phyloP scores from a whole-genome alignment of 257 asterid species.

The Leptodermis oblonga region DNA sequence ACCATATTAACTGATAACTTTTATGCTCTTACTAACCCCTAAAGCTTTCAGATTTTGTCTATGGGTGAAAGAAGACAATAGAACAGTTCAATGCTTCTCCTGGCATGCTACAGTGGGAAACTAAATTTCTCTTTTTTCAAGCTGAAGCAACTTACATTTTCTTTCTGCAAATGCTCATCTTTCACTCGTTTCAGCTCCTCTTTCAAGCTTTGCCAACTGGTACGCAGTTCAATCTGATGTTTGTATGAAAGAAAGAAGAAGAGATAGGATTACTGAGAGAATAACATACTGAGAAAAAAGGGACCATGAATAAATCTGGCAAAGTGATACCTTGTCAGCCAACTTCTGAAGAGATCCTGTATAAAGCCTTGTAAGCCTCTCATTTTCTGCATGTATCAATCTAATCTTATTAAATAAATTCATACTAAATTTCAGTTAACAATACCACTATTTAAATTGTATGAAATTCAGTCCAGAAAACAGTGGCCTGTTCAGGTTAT shows the following conservation, averaged over 20 bases:
- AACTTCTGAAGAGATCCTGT: constrained; percentile 23
- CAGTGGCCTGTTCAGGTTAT: background rate
- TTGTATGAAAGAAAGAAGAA: background rate
- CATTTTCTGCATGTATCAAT: constrained; percentile 26
- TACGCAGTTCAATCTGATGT: constrained; percentile 31
- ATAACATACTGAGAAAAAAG: too few species aligned
- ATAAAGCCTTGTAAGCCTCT: constrained; percentile 28
- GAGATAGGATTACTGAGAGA: background rate
- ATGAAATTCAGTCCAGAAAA: background rate
- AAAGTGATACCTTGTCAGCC: constrained; percentile 26
- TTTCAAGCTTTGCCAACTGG: constrained; percentile 31
- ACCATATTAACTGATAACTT: background rate
- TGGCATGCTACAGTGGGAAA: background rate
- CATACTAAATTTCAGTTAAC: background rate
- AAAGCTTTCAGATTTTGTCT: background rate
- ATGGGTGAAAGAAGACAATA: background rate
- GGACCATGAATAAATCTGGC: background rate
- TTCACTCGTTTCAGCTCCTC: constrained; percentile 30
- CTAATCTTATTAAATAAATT: background rate
- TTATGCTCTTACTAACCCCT: background rate
- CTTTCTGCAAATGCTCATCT: constrained; percentile 26
- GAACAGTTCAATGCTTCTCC: background rate
- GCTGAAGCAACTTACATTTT: constrained; percentile 24
- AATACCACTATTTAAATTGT: background rate
- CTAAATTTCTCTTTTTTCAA: background rate